Base-by-base conservation (phyloP, 352 stramenopile species). In the Aphanomyces astaci region DNA sequence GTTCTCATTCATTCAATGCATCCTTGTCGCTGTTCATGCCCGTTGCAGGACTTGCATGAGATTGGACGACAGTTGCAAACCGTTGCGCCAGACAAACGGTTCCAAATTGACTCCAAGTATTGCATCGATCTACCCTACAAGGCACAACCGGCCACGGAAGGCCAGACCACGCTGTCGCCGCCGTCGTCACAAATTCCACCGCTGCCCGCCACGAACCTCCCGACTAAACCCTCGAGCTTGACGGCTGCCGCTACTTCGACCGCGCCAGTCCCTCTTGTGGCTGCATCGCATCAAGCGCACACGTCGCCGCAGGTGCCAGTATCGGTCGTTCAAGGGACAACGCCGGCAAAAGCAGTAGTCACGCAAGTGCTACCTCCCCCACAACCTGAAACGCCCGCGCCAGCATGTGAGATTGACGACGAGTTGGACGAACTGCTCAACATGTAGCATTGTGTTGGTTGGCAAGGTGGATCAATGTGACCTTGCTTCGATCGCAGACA, bases 61-160 rank as follows among this genome's bases (percentile, higher is more conserved):
- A 81, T 93, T 51, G 81, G 76, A 1, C 72, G 76, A 33, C 82
- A 91, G 51, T 62, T 93, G 39, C 33, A 76, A 36, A 59, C 64
- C 2, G 72, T 91, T 25, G 19, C 76, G 31, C 84, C 78, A 9
- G 71, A 74, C 17, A 69, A 80, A 24, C 82, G 84, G 30, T 91
- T 86, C 65, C 74, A 77, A 31, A 84, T 93, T 64, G 82, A 93
- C 45, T 71, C 75, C 1, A 90, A 89, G 75, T 90, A 88, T 59
- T 89, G 81, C 52, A 83, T 91, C 64, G 75, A 82, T 79, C 24
- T 40, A 9, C 22, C 22, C 19, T 68, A 15, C 40, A 33, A 46
- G n/a, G 36, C 63, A 53, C n/a, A n/a, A n/a, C n/a, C n/a, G n/a
- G n/a, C n/a, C n/a, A n/a, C n/a, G n/a, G n/a, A n/a, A n/a, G n/a